Evolutionary conservation across 1,284 basidiomycete species (phyloP).

Genomic region (Pseudozyma hubeiensis): DNA sequence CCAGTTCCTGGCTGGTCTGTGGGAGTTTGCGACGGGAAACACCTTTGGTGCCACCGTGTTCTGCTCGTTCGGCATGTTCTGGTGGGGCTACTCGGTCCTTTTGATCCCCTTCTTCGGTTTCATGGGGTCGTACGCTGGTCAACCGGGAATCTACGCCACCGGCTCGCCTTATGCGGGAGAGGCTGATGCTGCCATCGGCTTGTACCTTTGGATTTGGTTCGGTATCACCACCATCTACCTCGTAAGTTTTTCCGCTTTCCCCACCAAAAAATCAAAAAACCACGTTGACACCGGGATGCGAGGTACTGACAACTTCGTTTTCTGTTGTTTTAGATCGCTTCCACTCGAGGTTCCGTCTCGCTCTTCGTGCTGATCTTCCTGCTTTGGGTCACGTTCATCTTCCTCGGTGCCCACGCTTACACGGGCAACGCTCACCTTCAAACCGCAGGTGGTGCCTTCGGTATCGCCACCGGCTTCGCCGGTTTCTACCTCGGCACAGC

Average conservation of each 20-base stretch:
- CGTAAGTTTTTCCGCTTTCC: not conserved
- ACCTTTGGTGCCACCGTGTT: constrained; percentile 58
- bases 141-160: constrained; percentile 42
- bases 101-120: constrained; percentile 56
- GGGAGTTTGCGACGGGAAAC: constrained; percentile 59
- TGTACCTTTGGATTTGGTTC: constrained; percentile 56
- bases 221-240: constrained; percentile 58
- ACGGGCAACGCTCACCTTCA: constrained; percentile 19
- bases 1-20: constrained; percentile 57
- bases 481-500: constrained; percentile 55
- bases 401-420: constrained; percentile 28
- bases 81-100: constrained; percentile 58
- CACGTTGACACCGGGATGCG: too few species aligned
- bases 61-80: constrained; percentile 51
- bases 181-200: constrained; percentile 37
- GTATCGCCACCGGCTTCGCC: constrained; percentile 49
- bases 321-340: too few species aligned
- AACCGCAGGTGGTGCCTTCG: constrained; percentile 50
- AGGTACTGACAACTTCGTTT: too few species aligned
- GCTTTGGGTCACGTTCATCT: constrained; percentile 50
- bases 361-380: constrained; percentile 44
- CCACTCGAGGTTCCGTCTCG: constrained; percentile 34
- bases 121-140: constrained; percentile 46
- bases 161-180: constrained; percentile 32
- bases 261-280: too few species aligned